These are phyloP conservation scores for Tricholoma sp. DNA, from an alignment of 768 basidiomycete species.

Conservation along the genomic window DNA sequence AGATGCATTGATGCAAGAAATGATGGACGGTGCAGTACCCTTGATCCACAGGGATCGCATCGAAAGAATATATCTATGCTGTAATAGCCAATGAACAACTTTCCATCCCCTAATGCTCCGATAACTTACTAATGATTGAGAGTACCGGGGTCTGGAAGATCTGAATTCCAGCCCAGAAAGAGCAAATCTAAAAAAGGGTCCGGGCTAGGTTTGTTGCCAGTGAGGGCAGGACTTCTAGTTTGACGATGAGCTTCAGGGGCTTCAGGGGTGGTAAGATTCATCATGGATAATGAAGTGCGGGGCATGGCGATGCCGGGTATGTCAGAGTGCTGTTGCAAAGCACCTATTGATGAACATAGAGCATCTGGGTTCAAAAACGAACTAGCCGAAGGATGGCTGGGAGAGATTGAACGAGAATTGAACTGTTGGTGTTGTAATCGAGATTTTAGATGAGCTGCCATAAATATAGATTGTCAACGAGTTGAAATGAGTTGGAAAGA, in stretches of 20 bases:
- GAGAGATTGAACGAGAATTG: slow-evolving; percentile 34
- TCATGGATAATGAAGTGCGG: slow-evolving; percentile 38
- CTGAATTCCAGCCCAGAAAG: slow-evolving; percentile 79
- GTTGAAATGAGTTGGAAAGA: not conserved
- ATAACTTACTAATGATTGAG: slow-evolving; percentile 71
- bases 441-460: slow-evolving; percentile 55
- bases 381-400: slow-evolving; percentile 22
- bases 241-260: slow-evolving; percentile 36
- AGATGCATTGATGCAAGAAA: slow-evolving; percentile 77
- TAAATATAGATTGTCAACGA: slow-evolving; percentile 8
- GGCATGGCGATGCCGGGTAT: slow-evolving; percentile 38
- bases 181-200: slow-evolving; percentile 63
- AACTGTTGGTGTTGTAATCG: slow-evolving; percentile 51
- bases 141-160: slow-evolving; percentile 69
- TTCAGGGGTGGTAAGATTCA: slow-evolving; percentile 35
- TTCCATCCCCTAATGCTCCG: not conserved
- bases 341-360: slow-evolving; percentile 13
- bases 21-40: slow-evolving; percentile 75
- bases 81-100: slow-evolving; percentile 7
- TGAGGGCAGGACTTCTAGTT: slow-evolving; percentile 43
- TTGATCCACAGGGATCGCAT: slow-evolving; percentile 81
- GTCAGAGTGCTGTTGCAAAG: slow-evolving; percentile 21
- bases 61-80: slow-evolving; percentile 88
- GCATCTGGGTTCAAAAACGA: slow-evolving; percentile 11
- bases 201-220: slow-evolving; percentile 31